Base-by-base conservation (phyloP, 768 basidiomycete genomes). In the Mycena filopes region DNA sequence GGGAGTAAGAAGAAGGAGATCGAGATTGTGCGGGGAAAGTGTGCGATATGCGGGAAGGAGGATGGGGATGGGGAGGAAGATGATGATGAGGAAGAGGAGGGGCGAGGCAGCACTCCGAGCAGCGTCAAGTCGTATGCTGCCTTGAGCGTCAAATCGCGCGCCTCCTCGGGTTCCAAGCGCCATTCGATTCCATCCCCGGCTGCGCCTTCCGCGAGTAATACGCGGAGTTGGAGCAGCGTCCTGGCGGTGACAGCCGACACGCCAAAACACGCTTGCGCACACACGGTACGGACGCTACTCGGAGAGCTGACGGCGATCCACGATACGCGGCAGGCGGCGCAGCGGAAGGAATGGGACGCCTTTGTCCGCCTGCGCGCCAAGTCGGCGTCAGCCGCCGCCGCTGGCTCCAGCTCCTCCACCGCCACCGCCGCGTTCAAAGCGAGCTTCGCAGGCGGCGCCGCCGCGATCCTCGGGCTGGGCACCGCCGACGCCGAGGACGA, bases 271-370 rank as follows among this genome's bases (percentile, higher is more conserved):
- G 87, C 87, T 7, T 95, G 94, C 74, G 83, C 87, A 3, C 88
- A 88, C 69, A 93, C 91, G 3, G 84, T 97, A 28, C 87, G 90
- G 6, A 77, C 78, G n/a, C 80, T 98, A 33, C 83, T 98, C 7
- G 84, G 87, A 21, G 85, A 91, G 74, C 82, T 98, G 49, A 95
- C 88, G 6, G 86, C 86, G 67, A 90, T 93, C 13, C 96, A 98
- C 72, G 95, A 98, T 71, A 78, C 87, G 69, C 87, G 88, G 38
- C 95, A 98, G 72, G 78, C 79, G 1, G 71, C 82, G 11, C 89
- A 87, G 67, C 82, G 89, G 58, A 87, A 87, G 65, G 93, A 92
- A 59, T 99, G 98, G 97, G 95, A 97, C 65, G 85, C 81, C 0
- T 98, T 96, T 74, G 87, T 98, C 20, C 89, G 86, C 66, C 87